These are phyloP conservation scores for Flagelloscypha sp. DNA, from an alignment of 768 basidiomycete species.

Conservation along the genomic window DNA sequence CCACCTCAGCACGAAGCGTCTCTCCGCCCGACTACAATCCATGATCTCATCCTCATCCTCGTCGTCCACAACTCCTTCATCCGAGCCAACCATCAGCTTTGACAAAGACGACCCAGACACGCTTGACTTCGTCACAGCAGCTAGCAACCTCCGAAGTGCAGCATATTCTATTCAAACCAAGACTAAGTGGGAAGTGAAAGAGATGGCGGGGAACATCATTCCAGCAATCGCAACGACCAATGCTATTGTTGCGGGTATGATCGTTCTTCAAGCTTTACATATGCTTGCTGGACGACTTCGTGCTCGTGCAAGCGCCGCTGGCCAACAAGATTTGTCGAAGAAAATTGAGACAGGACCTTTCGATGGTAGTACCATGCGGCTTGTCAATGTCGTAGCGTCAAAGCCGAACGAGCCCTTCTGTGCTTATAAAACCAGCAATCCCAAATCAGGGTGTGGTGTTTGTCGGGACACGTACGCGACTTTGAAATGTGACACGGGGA, in stretches of 20 bases:
- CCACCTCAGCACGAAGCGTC: slow-evolving; percentile 61
- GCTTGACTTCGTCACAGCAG: slow-evolving; percentile 92
- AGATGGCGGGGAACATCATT: slow-evolving; percentile 99
- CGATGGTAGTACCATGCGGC: slow-evolving; percentile 51
- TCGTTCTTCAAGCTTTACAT: slow-evolving; percentile 88
- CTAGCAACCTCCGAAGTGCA: slow-evolving; percentile 84
- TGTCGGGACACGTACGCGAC: slow-evolving; percentile 80
- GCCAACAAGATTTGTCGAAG: no score
- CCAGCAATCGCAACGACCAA: slow-evolving; percentile 99
- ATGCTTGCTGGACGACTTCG: no score
- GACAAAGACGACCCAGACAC: slow-evolving; percentile 99
- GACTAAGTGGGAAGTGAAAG: slow-evolving; percentile 97
- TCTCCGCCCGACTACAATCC: slow-evolving; percentile 58
- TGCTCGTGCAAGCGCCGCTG: no score
- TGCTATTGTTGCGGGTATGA: slow-evolving; percentile 90
- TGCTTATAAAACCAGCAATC: slow-evolving; percentile 52
- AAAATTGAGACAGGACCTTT: no score
- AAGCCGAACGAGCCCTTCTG: slow-evolving; percentile 75
- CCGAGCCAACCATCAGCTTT: slow-evolving; percentile 72
- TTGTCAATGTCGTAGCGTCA: slow-evolving; percentile 68
- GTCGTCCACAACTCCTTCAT: no score
- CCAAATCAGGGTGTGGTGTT: slow-evolving; percentile 74
- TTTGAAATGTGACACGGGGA: slow-evolving; percentile 64
- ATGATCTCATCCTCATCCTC: no score
- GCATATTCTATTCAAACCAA: slow-evolving; percentile 86